These are phyloP conservation scores for Coemansia sp. DNA, from an alignment of 192 early-diverging fungal species.

Conservation along the genomic window DNA sequence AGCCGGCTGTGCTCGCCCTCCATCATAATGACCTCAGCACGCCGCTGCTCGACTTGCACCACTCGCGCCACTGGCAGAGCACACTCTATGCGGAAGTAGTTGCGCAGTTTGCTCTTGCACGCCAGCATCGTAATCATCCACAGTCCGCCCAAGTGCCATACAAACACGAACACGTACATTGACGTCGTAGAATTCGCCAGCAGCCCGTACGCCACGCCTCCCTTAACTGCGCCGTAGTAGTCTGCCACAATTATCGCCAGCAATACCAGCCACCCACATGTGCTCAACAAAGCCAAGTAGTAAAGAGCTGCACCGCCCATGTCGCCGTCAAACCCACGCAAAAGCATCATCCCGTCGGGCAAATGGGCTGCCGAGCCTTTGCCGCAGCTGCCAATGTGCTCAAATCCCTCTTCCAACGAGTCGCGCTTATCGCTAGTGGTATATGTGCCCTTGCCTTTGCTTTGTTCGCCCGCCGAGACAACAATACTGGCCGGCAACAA, in stretches of 20 bases:
- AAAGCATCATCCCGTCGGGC: slow-evolving; percentile 47
- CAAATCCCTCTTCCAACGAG: not conserved
- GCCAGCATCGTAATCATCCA: slow-evolving; percentile 65
- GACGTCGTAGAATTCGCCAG: slow-evolving; percentile 64
- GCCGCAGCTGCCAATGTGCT: not conserved
- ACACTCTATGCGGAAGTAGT: slow-evolving; percentile 70
- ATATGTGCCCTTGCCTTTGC: not conserved
- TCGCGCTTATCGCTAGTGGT: not conserved
- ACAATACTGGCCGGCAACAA: slow-evolving; percentile 7
- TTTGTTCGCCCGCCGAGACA: not conserved
- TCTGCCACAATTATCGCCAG: slow-evolving; percentile 69
- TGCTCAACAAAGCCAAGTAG: slow-evolving; percentile 54
- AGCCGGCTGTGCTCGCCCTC: slow-evolving; percentile 49
- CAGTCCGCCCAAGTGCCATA: slow-evolving; percentile 72
- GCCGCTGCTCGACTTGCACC: slow-evolving; percentile 59
- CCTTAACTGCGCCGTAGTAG: slow-evolving; percentile 68
- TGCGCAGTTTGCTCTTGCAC: slow-evolving; percentile 52
- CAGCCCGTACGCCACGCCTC: slow-evolving; percentile 53
- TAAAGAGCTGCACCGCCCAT: slow-evolving; percentile 56
- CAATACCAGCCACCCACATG: slow-evolving; percentile 64
- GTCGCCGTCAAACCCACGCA: slow-evolving; percentile 65
- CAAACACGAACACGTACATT: slow-evolving; percentile 63
- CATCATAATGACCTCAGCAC: slow-evolving; percentile 54
- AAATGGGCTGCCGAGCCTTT: slow-evolving; percentile 8
- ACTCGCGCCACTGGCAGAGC: slow-evolving; percentile 45